A percentile compares a stretch with the other conserved stretches of the same genome.
Evolutionary conservation across 768 basidiomycete genomes (phyloP).

Genomic region (Cystofilobasidium bisporidii): DNA sequence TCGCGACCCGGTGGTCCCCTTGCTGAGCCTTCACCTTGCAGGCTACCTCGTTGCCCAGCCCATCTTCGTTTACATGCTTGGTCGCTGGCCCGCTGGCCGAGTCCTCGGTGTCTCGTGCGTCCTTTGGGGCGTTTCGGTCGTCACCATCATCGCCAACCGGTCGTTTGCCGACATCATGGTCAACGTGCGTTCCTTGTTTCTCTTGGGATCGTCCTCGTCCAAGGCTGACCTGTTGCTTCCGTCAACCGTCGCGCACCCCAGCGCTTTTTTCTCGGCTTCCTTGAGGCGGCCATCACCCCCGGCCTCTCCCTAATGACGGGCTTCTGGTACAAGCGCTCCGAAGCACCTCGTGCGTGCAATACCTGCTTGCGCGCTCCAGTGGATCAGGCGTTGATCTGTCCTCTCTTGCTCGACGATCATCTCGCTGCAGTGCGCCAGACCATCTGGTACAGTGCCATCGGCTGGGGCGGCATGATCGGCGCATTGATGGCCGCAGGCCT

Average conservation of each 20-base stretch:
- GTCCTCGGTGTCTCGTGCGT: slow-evolving; percentile 38
- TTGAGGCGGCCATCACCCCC: slow-evolving; percentile 40
- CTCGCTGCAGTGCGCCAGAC: slow-evolving; percentile 34
- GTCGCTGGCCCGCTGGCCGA: slow-evolving; percentile 37
- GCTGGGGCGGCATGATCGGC: slow-evolving; percentile 41
- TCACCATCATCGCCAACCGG: slow-evolving; percentile 37
- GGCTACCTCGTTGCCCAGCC: slow-evolving; percentile 37
- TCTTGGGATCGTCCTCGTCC: background rate
- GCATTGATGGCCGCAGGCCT: slow-evolving; percentile 40
- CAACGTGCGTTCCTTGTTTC: slow-evolving; percentile 33
- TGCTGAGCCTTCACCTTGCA: background rate
- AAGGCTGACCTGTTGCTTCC: slow-evolving; percentile 38
- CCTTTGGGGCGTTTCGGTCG: slow-evolving; percentile 39
- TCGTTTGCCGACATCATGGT: slow-evolving; percentile 37
- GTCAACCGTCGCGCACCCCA: slow-evolving; percentile 34
- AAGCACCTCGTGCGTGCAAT: background rate
- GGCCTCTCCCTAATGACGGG: slow-evolving; percentile 33
- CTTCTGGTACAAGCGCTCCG: slow-evolving; percentile 5
- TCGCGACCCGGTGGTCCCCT: too few relatives aligned
- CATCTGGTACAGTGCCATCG: slow-evolving; percentile 38
- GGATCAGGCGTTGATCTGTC: too few relatives aligned
- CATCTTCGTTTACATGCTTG: slow-evolving; percentile 36
- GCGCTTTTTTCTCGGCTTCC: slow-evolving; percentile 28
- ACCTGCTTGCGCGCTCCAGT: too few relatives aligned
- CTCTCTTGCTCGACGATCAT: background rate